Base-by-base conservation (phyloP, 108 stramenopile genomes). In the Phaeodactylum tricornutum region DNA sequence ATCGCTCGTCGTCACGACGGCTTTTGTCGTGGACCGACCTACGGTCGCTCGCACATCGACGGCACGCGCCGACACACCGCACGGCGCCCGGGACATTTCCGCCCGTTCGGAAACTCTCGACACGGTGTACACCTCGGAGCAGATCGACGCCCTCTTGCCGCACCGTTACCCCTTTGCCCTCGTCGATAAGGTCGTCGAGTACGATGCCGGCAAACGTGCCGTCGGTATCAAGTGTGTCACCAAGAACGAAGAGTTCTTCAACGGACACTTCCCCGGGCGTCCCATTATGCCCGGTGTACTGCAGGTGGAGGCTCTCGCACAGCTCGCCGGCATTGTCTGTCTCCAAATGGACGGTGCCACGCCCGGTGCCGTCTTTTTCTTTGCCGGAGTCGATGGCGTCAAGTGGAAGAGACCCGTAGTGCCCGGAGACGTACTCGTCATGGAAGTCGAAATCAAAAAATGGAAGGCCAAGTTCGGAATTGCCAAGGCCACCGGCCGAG, bases 281-380 rank as follows among this genome's bases (percentile, higher is more conserved):
- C 94, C 97, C 24, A 90, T 98, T 55, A 98, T 98, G 95, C 97
- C 97, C 9, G 97, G 97, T 23, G 95, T 97, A 8, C 57, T 97
- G 34, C 91, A 96, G 78, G 71, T 98, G 4, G 96, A 98, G 61
- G 96, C 96, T n/a, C 57, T 98, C 57, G 96, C 96, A 2, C 96
- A 98, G 66, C 71, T 98, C 14, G 92, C 93, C 14, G 96, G 96
- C 24, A 74, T 93, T 56, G 87, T 98, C 25, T 79, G 81, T 49
- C 70, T 95, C 30, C 81, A 92, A 50, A 72, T 85, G 73, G 84
- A 87, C 19, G 89, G 87, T 24, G 83, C 77, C 1, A 64, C 62
- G 27, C 79, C 81, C 2, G 92, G 92, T 39, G 79, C 92, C 32
- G 71, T 95, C 20, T 96, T 95, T 60, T 95, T 97, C 71, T 98